Evolutionary conservation across 179 eudicot genomes (phyloP).

Genomic region (Patellifolia procumbens): DNA sequence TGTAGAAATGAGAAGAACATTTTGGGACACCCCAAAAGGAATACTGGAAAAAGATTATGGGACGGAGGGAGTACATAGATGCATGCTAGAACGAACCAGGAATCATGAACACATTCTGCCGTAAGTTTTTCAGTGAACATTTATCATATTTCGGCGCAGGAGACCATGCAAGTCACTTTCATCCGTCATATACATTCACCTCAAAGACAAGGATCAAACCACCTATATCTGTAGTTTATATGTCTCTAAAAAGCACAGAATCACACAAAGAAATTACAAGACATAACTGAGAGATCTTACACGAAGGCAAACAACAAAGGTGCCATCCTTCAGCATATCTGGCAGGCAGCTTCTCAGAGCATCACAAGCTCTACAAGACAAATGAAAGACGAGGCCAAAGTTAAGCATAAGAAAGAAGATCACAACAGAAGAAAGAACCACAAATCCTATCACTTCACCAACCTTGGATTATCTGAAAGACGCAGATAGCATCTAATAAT

Average conservation of each 20-base stretch:
- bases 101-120: neutral
- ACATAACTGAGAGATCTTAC: constrained; percentile 47
- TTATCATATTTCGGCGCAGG: neutral
- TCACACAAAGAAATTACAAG: neutral
- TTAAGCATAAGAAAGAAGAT: constrained; percentile 14
- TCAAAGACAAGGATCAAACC: neutral
- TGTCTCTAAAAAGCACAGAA: neutral
- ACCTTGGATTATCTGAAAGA: constrained; percentile 87
- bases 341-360: constrained; percentile 85
- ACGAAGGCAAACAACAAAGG: constrained; percentile 68
- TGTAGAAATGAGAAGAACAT: too few relatives aligned
- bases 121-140: neutral
- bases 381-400: neutral
- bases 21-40: too few relatives aligned
- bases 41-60: too few relatives aligned
- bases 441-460: constrained; percentile 12
- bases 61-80: too few relatives aligned
- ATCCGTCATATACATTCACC: neutral
- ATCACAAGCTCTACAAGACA: constrained; percentile 75
- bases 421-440: neutral
- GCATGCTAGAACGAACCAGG: neutral
- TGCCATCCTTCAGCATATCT: constrained; percentile 70
- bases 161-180: neutral
- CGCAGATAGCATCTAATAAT: constrained; percentile 93
- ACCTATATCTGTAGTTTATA: neutral